Base-by-base conservation (phyloP, 2,329 filamentous ascomycete species). In the Penicillium sp. region DNA sequence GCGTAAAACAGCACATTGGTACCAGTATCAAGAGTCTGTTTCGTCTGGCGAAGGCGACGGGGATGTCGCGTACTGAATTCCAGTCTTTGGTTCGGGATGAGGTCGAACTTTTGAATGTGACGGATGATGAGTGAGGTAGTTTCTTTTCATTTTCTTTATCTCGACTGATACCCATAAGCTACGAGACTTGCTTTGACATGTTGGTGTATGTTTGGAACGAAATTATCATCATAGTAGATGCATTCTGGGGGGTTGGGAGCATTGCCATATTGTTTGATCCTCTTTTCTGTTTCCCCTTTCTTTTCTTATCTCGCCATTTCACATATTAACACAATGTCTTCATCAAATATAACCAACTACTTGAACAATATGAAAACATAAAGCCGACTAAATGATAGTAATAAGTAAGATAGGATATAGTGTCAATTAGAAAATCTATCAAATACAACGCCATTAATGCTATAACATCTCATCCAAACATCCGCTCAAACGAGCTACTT, bases 21-120 rank as follows among this genome's bases (percentile, higher is more conserved):
- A 83, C 81, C 1, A 84, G 82, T 58, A 76, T 87, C 60, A 86
- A 86, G 72, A 85, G 82, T 62, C 66, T 87, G 63, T 86, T 83
- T 68, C 78, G 84, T 3, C 67, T 87, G 47, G 84, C 84, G 1
- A 80, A 76, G 60, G 77, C 77, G 21, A 80, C 80, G 3, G 84
- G 84, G 1, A 84, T 87, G 57, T 76, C 80, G 15, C 72, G 80
- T 30, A 72, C 74, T 18, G 84, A 86, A 51, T 87, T 87, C 66
- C 78, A 83, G 65, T 70, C 77, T 21, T 72, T 86, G 41, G 78
- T 87, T n/a, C 74, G 75, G 64, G 79, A 76, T 37, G 84, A 87
- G 63, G 63, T 87, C 61, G 81, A 86, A 43, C 73, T 83, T 18
- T 64, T 87, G 57, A 75, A 78, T 46, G 63, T 86, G 62, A 70